Percentiles rank a stretch among this genome's conserved stretches.
Conservation (phyloP, 768 basidiomycete genomes). For the Psilocybe sp. region DNA sequence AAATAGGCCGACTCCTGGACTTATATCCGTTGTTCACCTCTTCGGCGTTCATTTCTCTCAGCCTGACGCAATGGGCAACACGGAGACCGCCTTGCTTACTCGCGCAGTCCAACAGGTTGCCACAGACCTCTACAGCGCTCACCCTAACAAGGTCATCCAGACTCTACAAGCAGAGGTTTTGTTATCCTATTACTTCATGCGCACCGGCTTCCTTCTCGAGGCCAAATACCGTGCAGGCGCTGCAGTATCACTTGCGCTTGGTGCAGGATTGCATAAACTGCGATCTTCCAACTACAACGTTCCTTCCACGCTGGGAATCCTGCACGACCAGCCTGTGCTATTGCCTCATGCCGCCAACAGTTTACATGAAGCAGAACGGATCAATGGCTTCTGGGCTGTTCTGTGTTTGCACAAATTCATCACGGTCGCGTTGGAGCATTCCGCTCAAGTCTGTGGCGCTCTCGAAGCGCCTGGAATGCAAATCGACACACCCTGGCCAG, state of each 20-base stretch:
- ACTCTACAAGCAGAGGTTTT: slow-evolving; percentile 62
- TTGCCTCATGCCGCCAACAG: slow-evolving; percentile 38
- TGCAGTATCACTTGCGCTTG: slow-evolving; percentile 48
- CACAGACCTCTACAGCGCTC: slow-evolving; percentile 43
- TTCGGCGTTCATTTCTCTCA: slow-evolving; percentile 53
- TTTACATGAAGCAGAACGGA: slow-evolving; percentile 64
- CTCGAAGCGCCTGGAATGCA: slow-evolving; percentile 49
- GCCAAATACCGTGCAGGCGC: slow-evolving; percentile 57
- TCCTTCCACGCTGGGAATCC: slow-evolving; percentile 33
- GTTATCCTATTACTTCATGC: slow-evolving; percentile 65
- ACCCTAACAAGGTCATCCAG: slow-evolving; percentile 47
- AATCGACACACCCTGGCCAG: slow-evolving; percentile 54
- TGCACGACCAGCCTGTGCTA: slow-evolving; percentile 39
- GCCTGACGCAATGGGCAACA: slow-evolving; percentile 32
- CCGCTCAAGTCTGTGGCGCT: slow-evolving; percentile 50
- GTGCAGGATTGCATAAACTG: slow-evolving; percentile 46
- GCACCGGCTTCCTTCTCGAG: slow-evolving; percentile 54
- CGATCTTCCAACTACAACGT: slow-evolving; percentile 35
- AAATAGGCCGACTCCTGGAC: slow-evolving; percentile 44
- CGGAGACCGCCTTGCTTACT: slow-evolving; percentile 46
- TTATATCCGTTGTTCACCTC: slow-evolving; percentile 48
- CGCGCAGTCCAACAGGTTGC: slow-evolving; percentile 48
- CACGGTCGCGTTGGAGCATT: slow-evolving; percentile 49
- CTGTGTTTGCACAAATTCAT: slow-evolving; percentile 57
- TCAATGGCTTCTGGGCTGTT: slow-evolving; percentile 66